Base-by-base conservation (phyloP, 2,329 filamentous ascomycete species). In the Zelopaecilomyces penicillatus region DNA sequence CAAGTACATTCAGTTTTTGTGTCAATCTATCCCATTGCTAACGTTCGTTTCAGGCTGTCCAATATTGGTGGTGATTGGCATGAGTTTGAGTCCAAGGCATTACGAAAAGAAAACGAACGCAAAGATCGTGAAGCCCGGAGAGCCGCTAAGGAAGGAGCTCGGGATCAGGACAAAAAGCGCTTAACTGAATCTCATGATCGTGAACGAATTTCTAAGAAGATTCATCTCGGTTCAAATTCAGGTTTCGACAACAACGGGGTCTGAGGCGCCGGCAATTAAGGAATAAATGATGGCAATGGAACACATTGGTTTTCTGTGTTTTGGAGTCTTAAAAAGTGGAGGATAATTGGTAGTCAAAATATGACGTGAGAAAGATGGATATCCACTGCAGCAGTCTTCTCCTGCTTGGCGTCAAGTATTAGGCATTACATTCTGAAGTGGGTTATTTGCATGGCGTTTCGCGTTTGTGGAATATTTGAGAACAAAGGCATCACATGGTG, bases 1-100 rank as follows among this genome's bases (percentile, higher is more conserved):
- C 44, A 30, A 34, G 9, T 19, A 37, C 31, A n/a, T 30, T 31
- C 30, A 50, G 37, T 63, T 69, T 41, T 5, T 39, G 9, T 27
- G 11, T 39, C 10, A 19, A 19, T 10, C 26, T 7, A 28, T 37
- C 8, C 5, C 31, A 10, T 28, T 5, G 6, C 59, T 52, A 48
- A 56, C 42, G 28, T 8, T 19, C 38, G 43, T 31, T 33, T 47
- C 50, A 87, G 85, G 57, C 76, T 98, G 41, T 81, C 83, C 48
- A 72, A 82, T 40, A 75, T 98, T 30, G 80, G 93, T 55, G 93
- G 93, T 26, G 93, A 98, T 57, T 98, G 93, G 93, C 93, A 98
- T 61, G 93, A 98, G 62, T 95, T 97, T 57, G 93, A 98, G 68
- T 95, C 88, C 45, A 98, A 98, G 68, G 90, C 89, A 11, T 73